A percentile compares a stretch with the other conserved stretches of the same genome.
Conservation (phyloP, 345 rosid species). For the Eucalyptus pumila region DNA sequence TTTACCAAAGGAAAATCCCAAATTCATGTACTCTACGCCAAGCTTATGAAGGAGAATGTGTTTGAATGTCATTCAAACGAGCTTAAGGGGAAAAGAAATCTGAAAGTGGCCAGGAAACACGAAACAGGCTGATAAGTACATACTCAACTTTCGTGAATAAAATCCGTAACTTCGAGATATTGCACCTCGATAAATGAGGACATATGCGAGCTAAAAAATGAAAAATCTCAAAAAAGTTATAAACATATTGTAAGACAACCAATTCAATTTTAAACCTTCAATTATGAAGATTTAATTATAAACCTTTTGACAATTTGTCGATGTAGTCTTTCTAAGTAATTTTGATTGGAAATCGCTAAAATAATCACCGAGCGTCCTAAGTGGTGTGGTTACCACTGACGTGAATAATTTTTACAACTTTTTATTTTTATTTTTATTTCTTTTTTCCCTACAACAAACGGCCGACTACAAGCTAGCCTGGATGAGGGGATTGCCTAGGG, state of each 20-base stretch:
- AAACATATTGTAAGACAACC: rapidly evolving
- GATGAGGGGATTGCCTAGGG: neutral
- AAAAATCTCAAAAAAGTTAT: neutral
- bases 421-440: neutral
- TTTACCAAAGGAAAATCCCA: neutral
- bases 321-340: neutral
- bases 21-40: neutral
- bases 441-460: neutral
- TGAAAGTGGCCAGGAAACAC: neutral
- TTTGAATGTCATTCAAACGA: neutral
- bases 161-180: neutral
- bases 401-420: neutral
- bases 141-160: neutral
- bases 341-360: neutral
- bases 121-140: neutral
- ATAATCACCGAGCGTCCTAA: rapidly evolving
- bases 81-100: neutral
- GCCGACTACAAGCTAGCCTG: neutral
- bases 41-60: neutral
- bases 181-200: neutral
- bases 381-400: rapidly evolving
- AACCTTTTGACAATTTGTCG: neutral
- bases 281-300: neutral
- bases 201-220: neutral
- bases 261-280: neutral